These are phyloP conservation scores for Alnus glutinosa DNA, from an alignment of 306 rosid genomes.

Conservation along the genomic window DNA sequence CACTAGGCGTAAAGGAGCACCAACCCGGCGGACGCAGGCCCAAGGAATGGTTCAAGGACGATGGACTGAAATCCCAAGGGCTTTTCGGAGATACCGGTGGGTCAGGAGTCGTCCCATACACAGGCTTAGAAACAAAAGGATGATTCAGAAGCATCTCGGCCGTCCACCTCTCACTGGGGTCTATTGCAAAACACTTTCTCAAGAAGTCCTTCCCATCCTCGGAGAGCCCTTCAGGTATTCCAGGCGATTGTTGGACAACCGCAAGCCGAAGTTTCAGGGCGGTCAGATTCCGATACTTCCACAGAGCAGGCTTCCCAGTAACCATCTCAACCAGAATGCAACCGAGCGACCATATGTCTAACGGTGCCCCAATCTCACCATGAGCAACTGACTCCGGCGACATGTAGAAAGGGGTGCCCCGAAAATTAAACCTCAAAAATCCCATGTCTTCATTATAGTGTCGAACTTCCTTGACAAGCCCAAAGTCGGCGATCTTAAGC, in stretches of 20 bases:
- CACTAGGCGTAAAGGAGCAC: too few species aligned
- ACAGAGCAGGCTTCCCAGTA: not conserved
- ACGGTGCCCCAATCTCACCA: not conserved
- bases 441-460: not conserved
- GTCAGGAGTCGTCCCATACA: too few species aligned
- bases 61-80: too few species aligned
- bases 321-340: constrained; percentile 11
- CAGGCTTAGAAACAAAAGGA: not conserved
- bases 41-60: too few species aligned
- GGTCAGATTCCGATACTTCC: too few species aligned
- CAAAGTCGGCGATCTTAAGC: constrained; percentile 20
- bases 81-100: too few species aligned
- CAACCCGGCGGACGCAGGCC: too few species aligned
- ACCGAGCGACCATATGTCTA: constrained; percentile 17
- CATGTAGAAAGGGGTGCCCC: constrained; percentile 17
- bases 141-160: constrained; percentile 12
- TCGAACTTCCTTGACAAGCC: not conserved
- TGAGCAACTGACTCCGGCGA: not conserved
- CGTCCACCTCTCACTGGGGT: not conserved
- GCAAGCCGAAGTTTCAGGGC: not conserved
- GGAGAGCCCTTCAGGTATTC: not conserved
- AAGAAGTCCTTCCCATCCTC: constrained; percentile 7
- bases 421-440: not conserved
- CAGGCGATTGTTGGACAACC: not conserved
- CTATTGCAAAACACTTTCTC: constrained; percentile 12